Evolutionary conservation across 345 rosid genomes (phyloP), one percentile per base, ranked within the genome.

Genomic region (Sonneratia alba): DNA sequence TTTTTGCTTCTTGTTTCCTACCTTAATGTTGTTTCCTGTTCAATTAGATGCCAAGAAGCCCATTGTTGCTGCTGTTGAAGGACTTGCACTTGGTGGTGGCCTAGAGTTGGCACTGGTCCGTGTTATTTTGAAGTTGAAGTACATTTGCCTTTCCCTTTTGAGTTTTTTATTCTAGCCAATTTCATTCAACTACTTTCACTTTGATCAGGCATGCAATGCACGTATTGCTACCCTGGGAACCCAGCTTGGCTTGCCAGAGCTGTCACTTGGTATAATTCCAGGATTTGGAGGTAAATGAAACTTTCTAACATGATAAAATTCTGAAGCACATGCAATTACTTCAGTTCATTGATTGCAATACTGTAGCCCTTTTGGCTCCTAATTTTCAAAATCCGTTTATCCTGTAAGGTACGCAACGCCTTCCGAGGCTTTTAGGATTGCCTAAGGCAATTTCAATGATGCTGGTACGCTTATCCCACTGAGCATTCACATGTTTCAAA

Each of bases 71-170:
- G 98, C 98, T 64, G 89, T 94, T 43, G 92, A 90, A 85, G 97
- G 98, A 77, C 77, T 94, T 77, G 98, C 98, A 65, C 93, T 94
- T 73, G 98, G 98, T 76, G 98, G 98, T 83, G 98, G 98, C 79
- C 82, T 94, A 70, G 98, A 94, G 77, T 67, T 94, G 68, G 91
- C 96, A 51, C 65, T 94, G 98, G 98, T 94, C 62, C 76, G 86
- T 85, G 85, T 85, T 62, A 34, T 13, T 48, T 19, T 81, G 71
- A 51, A 38, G 27, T 3, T 65, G 48, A 49, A 73, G 32, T n/a
- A 36, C 6, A 36, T 32, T 67, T 73, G 71, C 62, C 34, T 21
- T 57, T 48, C 1, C 47, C 68, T 47, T 27, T 34, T 12, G 10
- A 62, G 32, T 27, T 10, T 16, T 9, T 59, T 12, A 51, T 27